A percentile compares a stretch with the other conserved stretches of the same genome.
Evolutionary conservation across 2,329 filamentous ascomycete genomes (phyloP).

Genomic region (Xylariaceae sp.): DNA sequence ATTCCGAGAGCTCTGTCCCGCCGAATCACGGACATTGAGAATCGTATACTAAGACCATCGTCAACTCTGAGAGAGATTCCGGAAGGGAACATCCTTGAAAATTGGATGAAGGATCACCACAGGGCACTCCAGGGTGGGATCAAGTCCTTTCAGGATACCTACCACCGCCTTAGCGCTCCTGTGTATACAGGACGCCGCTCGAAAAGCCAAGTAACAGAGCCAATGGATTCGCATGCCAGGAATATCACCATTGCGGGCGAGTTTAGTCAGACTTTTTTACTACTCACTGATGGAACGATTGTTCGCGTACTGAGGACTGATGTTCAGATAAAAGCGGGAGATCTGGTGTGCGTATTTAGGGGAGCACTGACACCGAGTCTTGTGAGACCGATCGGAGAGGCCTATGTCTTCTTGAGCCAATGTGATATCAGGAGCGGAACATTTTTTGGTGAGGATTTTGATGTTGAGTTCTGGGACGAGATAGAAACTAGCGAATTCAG

Average conservation of each 20-base stretch:
- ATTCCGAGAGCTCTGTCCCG: too few species aligned
- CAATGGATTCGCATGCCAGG: not conserved
- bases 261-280: constrained; percentile 1
- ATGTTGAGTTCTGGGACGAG: constrained; percentile 9
- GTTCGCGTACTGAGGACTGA: not conserved
- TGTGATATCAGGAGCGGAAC: constrained; percentile 3
- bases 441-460: constrained; percentile 3
- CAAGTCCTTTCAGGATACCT: too few species aligned
- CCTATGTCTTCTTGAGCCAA: constrained; percentile 6
- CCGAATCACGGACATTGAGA: too few species aligned
- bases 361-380: constrained; percentile 1
- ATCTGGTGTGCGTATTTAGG: constrained; percentile 12
- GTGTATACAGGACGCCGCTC: too few species aligned
- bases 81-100: too few species aligned
- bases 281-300: constrained; percentile 10
- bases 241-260: not conserved
- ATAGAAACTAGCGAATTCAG: constrained; percentile 5
- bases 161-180: too few species aligned
- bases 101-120: too few species aligned
- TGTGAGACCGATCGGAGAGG: constrained; percentile 3
- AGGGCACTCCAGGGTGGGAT: too few species aligned
- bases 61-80: too few species aligned
- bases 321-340: constrained; percentile 1
- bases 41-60: too few species aligned
- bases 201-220: not conserved